A percentile compares a stretch with the other conserved stretches of the same genome.
phyloP scores from a whole-genome alignment of 1,284 basidiomycete species.

The Tranzscheliella williamsii region DNA sequence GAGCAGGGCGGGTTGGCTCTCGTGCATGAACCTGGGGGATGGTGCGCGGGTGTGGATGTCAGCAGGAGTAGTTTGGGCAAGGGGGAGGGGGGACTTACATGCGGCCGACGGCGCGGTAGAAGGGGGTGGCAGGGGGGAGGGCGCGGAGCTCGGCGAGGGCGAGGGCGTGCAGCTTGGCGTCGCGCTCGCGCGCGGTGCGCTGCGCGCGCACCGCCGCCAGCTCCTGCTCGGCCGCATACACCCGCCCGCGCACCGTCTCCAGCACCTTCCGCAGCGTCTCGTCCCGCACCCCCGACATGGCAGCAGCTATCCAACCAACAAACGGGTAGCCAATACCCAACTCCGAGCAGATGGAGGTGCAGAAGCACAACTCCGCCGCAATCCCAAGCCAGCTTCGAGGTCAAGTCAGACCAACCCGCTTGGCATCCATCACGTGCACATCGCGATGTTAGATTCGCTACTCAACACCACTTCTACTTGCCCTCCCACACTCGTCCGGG shows the following conservation, averaged over 20 bases:
- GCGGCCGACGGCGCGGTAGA: conserved; percentile 25
- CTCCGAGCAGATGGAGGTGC: too few relatives aligned
- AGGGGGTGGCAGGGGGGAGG: conserved; percentile 8
- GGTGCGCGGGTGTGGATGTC: not conserved
- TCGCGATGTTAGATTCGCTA: too few relatives aligned
- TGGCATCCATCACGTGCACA: too few relatives aligned
- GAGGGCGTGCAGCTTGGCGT: conserved; percentile 27
- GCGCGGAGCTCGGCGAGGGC: conserved; percentile 23
- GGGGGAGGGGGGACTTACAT: conserved; percentile 8
- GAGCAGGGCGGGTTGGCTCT: conserved; percentile 12
- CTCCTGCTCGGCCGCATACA: conserved; percentile 30
- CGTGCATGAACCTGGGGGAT: conserved; percentile 23
- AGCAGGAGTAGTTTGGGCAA: not conserved
- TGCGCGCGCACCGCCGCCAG: conserved; percentile 22
- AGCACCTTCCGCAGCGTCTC: conserved; percentile 30
- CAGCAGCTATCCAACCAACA: not conserved
- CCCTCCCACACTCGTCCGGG: too few relatives aligned
- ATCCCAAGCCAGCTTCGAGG: too few relatives aligned
- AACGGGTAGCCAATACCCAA: too few relatives aligned
- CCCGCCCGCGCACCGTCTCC: conserved; percentile 33
- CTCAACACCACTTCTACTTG: too few relatives aligned
- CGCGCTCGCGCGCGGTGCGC: conserved; percentile 15
- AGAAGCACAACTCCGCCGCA: too few relatives aligned
- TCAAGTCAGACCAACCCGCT: too few relatives aligned
- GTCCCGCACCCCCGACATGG: conserved; percentile 20